A percentile compares a stretch with the other conserved stretches of the same genome.
Evolutionary conservation across 495 filamentous ascomycete species (phyloP).

Genomic region (Pseudotulostoma volvatum): DNA sequence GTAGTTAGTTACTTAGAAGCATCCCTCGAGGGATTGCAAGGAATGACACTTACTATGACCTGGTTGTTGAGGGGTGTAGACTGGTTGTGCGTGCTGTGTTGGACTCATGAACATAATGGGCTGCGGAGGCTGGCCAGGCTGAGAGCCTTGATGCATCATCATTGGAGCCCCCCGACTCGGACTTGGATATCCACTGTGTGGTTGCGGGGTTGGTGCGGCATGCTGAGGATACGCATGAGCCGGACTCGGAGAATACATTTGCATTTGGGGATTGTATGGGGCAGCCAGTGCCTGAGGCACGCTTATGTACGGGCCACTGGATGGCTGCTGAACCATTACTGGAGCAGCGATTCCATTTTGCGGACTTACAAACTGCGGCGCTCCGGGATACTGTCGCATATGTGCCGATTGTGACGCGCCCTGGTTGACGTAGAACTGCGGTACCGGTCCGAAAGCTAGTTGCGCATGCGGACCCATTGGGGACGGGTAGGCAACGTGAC

Average conservation of each 20-base stretch:
- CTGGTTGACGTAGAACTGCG: constrained; percentile 52
- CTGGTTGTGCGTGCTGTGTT: constrained; percentile 49
- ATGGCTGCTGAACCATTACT: constrained; percentile 70
- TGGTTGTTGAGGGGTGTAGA: constrained; percentile 45
- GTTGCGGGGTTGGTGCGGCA: constrained; percentile 41
- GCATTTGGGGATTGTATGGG: constrained; percentile 49
- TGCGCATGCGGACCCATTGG: constrained; percentile 52
- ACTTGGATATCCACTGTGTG: constrained; percentile 68
- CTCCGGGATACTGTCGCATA: constrained; percentile 30
- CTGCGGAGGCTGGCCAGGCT: constrained; percentile 48
- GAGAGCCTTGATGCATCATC: constrained; percentile 72
- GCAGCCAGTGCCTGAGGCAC: constrained; percentile 40
- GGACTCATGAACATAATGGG: constrained; percentile 50
- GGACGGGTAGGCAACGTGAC: constrained; percentile 52
- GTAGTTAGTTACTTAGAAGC: constrained; percentile 20
- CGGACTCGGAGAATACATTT: constrained; percentile 55
- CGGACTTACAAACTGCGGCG: constrained; percentile 45
- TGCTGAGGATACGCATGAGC: constrained; percentile 47
- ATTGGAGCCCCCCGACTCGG: constrained; percentile 61
- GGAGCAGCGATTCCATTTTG: constrained; percentile 53
- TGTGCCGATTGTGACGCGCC: constrained; percentile 35
- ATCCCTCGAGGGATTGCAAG: too few species aligned
- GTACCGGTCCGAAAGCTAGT: constrained; percentile 51
- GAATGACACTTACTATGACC: constrained; percentile 43
- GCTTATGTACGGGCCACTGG: constrained; percentile 37